Conservation (phyloP, 2,329 filamentous ascomycete species). For the Decorospora gaudefroyi region DNA sequence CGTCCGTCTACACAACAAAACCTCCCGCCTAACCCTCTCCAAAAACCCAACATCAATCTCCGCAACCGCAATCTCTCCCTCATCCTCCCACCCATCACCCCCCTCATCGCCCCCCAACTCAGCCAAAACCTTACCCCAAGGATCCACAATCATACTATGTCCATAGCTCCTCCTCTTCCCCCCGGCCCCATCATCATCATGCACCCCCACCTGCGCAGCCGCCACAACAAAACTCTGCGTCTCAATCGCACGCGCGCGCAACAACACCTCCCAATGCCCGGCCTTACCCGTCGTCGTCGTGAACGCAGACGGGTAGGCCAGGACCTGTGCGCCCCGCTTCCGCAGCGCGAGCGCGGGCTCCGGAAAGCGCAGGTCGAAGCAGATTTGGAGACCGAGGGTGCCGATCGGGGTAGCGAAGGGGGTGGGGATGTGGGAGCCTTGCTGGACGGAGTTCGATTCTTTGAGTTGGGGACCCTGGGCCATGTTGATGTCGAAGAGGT, state of each 20-base stretch:
- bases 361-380: slow-evolving; percentile 87
- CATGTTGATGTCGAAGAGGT: slow-evolving; percentile 79
- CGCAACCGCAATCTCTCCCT: slow-evolving; percentile 51
- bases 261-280: slow-evolving; percentile 77
- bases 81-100: slow-evolving; percentile 38
- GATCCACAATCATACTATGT: slow-evolving; percentile 80
- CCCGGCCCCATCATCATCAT: slow-evolving; percentile 68
- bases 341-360: slow-evolving; percentile 72
- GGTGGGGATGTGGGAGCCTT: slow-evolving; percentile 57
- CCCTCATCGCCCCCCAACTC: slow-evolving; percentile 62
- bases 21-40: slow-evolving; percentile 58
- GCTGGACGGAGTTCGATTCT: slow-evolving; percentile 69
- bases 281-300: slow-evolving; percentile 81
- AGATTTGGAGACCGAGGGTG: slow-evolving; percentile 78
- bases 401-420: slow-evolving; percentile 78
- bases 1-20: slow-evolving; percentile 62
- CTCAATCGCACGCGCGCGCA: slow-evolving; percentile 83
- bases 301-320: slow-evolving; percentile 89
- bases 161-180: slow-evolving; percentile 78
- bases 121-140: slow-evolving; percentile 78
- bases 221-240: slow-evolving; percentile 86
- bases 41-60: slow-evolving; percentile 61
- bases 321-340: slow-evolving; percentile 69
- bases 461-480: slow-evolving; percentile 61
- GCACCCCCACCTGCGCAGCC: slow-evolving; percentile 74